Evolutionary conservation across 108 stramenopile species (phyloP), one percentile per base, ranked within the genome.

Genomic region (Pseudonitzschia multistriata): DNA sequence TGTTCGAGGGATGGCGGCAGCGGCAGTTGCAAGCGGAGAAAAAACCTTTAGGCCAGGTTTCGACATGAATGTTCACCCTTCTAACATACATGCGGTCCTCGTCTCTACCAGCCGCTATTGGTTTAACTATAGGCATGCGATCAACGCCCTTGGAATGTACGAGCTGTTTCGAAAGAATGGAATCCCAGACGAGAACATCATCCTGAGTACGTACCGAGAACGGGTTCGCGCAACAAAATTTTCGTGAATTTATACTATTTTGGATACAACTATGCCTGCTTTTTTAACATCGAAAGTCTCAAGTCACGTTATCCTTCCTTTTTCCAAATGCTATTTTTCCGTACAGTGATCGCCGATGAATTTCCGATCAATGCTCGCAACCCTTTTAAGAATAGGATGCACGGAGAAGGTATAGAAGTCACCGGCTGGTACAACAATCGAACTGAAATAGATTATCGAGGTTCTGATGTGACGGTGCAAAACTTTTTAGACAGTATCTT

Each of bases 101-200:
- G 91, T 94, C 8, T 87, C 88, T 11, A 88, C 94, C 21, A 91
- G 89, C 66, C 84, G 91, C 0, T 97, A 93, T 69, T 97, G 83
- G 83, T 90, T 92, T 84, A 97, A 97, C 70, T 97, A 97, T 72
- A 90, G 96, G 11, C 96, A 97, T 70, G 82, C 78, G n/a, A 82
- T 85, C 50, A 95, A 97, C 68, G 94, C 88, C 22, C 73, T 95
- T 35, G 79, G 84, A 6, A 79, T 97, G 21, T 91, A 95, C 61
- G 61, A 85, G 29, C 67, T 94, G 10, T 75, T 80, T 42, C 31
- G 70, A 25, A 30, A 81, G 29, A 86, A 88, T 19, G 91, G 89
- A 3, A 68, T 95, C 24, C 81, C 88, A 0, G 91, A 95, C 53
- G 84, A 86, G 29, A 90, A 93, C 31, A 95, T 96, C 49, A 57